Percentiles rank a stretch among this genome's conserved stretches.
These are phyloP conservation scores for Tuber brumale DNA, from an alignment of 495 filamentous ascomycete genomes.

Conservation along the genomic window DNA sequence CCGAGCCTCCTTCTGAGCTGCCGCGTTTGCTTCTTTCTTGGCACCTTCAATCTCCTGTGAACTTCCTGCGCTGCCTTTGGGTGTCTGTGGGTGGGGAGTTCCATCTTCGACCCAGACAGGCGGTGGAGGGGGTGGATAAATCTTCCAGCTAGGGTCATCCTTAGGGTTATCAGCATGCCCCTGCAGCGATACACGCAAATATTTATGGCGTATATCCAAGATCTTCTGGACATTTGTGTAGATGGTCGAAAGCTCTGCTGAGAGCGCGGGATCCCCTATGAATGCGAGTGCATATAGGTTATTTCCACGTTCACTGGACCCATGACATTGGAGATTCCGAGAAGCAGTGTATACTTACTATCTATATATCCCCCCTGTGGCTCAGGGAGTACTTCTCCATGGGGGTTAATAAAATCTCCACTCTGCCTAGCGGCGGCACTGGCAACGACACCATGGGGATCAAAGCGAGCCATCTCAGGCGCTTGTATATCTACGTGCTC, in stretches of 20 bases:
- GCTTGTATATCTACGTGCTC: conserved; percentile 26
- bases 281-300: conserved; percentile 28
- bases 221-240: conserved; percentile 81
- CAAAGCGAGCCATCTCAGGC: conserved; percentile 34
- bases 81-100: conserved; percentile 30
- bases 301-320: conserved; percentile 23
- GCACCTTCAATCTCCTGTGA: conserved; percentile 33
- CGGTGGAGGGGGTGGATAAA: conserved; percentile 85
- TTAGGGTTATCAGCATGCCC: conserved; percentile 74
- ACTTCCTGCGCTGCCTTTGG: neutral
- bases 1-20: conserved; percentile 48
- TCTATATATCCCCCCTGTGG: conserved; percentile 34
- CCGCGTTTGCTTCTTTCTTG: conserved; percentile 14
- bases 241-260: conserved; percentile 72
- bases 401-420: conserved; percentile 11
- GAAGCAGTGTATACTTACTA: conserved; percentile 12
- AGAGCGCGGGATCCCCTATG: conserved; percentile 59
- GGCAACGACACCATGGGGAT: conserved; percentile 33
- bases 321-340: conserved; percentile 6
- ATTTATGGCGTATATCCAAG: conserved; percentile 77
- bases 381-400: conserved; percentile 20
- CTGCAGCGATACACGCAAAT: conserved; percentile 81
- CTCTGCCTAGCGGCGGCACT: conserved; percentile 6
- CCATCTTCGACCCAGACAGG: conserved; percentile 74
- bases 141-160: conserved; percentile 72